Evolutionary conservation across 257 asterid genomes (phyloP), one percentile per base, ranked within the genome.

Genomic region (Petunia axillaris): DNA sequence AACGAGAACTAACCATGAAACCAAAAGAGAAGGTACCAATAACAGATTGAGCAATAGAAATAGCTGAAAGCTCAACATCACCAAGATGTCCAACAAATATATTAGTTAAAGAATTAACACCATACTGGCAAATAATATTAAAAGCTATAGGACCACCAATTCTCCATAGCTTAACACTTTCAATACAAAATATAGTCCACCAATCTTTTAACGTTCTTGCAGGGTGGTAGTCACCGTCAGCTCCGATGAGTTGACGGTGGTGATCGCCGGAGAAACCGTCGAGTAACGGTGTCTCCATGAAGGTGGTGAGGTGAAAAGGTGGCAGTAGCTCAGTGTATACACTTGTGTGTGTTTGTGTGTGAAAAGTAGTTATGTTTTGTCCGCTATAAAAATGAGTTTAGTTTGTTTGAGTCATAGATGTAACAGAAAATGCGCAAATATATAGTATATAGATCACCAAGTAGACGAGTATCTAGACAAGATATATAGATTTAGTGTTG

Each of bases 1-100:
- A 25, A 25, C 0, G 25, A 25, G 25, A 14, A 65, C 46, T 5
- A 8, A 65, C 74, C 74, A 65, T 65, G 14, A 65, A 65, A 15
- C 97, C 95, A 70, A 89, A 89, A 36, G 93, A 68, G 87, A 92
- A 89, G 60, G 89, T 91, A 40, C 83, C 75, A 73, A 92, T 83
- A 75, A 89, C 93, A 1, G 92, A 91, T 74, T 84, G 81, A 1
- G 96, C 90, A 83, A 92, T 91, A 1, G 95, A 87, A 67, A 91
- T 84, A n/a, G 97, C 89, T 3, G 94, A 84, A 80, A 92, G 95
- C 70, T 92, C 87, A 58, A 87, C 14, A 76, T 91, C 91, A 4
- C 97, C 96, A 50, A 91, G 85, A 53, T 92, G 97, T 8, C 97
- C 97, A 67, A 89, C 95, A 84, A 89, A 92, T 40, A 92, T 79